Evolutionary conservation across 1,139 yeast genomes (phyloP).

Genomic region (Pichia sp.): DNA sequence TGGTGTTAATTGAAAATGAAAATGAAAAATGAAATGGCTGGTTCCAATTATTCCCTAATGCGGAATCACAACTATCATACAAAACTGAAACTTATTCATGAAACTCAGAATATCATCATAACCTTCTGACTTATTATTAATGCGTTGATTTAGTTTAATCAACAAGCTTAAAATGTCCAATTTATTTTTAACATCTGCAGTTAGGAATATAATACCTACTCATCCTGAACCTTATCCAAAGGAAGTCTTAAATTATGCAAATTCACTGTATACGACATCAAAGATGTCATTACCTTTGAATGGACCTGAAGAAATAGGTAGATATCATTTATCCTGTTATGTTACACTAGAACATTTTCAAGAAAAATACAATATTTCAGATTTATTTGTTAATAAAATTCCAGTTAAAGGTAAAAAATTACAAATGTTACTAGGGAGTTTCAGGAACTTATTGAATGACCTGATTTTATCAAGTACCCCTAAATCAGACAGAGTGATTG

Average conservation of each 20-base stretch:
- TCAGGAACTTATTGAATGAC: slow-evolving; percentile 28
- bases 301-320: slow-evolving; percentile 51
- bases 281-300: slow-evolving; percentile 40
- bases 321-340: slow-evolving; percentile 61
- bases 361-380: slow-evolving; percentile 39
- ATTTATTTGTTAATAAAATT: slow-evolving; percentile 42
- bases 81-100: not conserved
- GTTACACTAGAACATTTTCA: slow-evolving; percentile 49
- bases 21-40: not conserved
- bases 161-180: slow-evolving; percentile 24
- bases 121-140: not conserved
- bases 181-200: slow-evolving; percentile 28
- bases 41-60: not conserved
- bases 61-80: not conserved
- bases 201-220: slow-evolving; percentile 45
- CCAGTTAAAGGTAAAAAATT: slow-evolving; percentile 52
- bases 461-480: slow-evolving; percentile 12
- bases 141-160: not conserved
- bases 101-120: not conserved
- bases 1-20: not conserved
- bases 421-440: slow-evolving; percentile 37
- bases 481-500: slow-evolving; percentile 7
- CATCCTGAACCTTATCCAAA: slow-evolving; percentile 43
- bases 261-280: slow-evolving; percentile 47
- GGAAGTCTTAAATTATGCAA: slow-evolving; percentile 42